A percentile compares a stretch with the other conserved stretches of the same genome.
phyloP scores from a whole-genome alignment of 768 basidiomycete genomes.

The Naganishia vishniacii region DNA sequence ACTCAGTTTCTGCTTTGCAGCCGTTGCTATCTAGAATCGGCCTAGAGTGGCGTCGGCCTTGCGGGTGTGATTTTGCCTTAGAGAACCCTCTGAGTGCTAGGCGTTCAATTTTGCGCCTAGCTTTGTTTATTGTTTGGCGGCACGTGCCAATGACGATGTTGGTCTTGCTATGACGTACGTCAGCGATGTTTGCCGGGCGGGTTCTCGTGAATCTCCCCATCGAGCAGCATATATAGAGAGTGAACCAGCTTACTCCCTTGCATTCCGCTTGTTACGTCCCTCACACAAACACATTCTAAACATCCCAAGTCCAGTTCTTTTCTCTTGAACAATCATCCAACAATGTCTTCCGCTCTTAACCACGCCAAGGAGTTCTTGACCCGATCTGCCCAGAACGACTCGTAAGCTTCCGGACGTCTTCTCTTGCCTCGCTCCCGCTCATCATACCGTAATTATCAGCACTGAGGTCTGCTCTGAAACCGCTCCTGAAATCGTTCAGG shows the following conservation, averaged over 20 bases:
- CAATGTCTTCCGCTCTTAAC: conserved; percentile 17
- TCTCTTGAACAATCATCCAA: conserved; percentile 20
- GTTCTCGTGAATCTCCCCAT: too few species aligned
- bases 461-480: conserved; percentile 49
- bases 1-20: too few species aligned
- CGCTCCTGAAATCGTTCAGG: conserved; percentile 47
- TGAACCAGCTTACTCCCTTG: background rate
- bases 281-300: background rate
- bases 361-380: conserved; percentile 23
- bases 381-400: conserved; percentile 17
- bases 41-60: too few species aligned
- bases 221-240: too few species aligned
- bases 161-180: background rate
- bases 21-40: too few species aligned
- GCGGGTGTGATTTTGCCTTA: too few species aligned
- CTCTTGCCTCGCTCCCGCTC: background rate
- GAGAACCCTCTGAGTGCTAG: too few species aligned
- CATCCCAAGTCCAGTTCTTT: too few species aligned
- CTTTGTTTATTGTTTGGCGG: too few species aligned
- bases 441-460: conserved; percentile 28
- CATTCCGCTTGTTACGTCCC: background rate
- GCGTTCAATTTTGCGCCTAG: too few species aligned
- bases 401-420: background rate
- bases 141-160: background rate
- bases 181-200: background rate